phyloP scores from a whole-genome alignment of 495 filamentous ascomycete genomes.

The Podospora pseudocomata region DNA sequence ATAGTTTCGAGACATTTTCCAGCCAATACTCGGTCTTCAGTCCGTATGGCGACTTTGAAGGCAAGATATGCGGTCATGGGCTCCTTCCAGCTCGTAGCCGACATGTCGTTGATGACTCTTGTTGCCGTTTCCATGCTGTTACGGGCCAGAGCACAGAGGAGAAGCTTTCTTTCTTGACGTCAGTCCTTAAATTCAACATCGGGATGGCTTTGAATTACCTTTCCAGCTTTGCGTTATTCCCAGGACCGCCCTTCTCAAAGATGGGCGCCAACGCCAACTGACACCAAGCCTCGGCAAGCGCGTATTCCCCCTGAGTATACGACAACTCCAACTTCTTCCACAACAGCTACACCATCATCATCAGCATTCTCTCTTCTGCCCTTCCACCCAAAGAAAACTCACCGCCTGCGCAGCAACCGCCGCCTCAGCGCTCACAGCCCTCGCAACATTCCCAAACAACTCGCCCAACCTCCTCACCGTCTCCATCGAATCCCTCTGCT shows the following conservation, averaged over 20 bases:
- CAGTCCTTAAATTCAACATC: background rate
- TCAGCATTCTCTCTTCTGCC: constrained; percentile 1
- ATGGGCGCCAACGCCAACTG: constrained; percentile 59
- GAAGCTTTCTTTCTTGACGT: constrained; percentile 56
- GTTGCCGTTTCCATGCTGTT: constrained; percentile 51
- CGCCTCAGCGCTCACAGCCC: constrained; percentile 49
- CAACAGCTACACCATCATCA: constrained; percentile 52
- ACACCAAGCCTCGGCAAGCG: constrained; percentile 67
- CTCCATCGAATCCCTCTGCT: constrained; percentile 29
- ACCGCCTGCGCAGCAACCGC: constrained; percentile 71
- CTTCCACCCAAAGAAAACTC: constrained; percentile 18
- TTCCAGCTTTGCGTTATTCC: constrained; percentile 64
- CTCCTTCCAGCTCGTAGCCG: constrained; percentile 51
- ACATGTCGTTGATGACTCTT: constrained; percentile 58
- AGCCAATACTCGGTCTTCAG: constrained; percentile 56
- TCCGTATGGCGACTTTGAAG: constrained; percentile 68
- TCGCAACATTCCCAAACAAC: constrained; percentile 25
- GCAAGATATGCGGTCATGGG: constrained; percentile 66
- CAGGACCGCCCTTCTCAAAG: constrained; percentile 59
- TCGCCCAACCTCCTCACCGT: constrained; percentile 22
- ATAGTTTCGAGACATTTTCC: constrained; percentile 54
- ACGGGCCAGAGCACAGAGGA: constrained; percentile 60
- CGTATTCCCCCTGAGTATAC: constrained; percentile 50
- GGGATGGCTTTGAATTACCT: constrained; percentile 34
- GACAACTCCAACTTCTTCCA: constrained; percentile 69